Evolutionary conservation across 2,329 filamentous ascomycete genomes (phyloP).

Genomic region (Coniochaeta hoffmannii): DNA sequence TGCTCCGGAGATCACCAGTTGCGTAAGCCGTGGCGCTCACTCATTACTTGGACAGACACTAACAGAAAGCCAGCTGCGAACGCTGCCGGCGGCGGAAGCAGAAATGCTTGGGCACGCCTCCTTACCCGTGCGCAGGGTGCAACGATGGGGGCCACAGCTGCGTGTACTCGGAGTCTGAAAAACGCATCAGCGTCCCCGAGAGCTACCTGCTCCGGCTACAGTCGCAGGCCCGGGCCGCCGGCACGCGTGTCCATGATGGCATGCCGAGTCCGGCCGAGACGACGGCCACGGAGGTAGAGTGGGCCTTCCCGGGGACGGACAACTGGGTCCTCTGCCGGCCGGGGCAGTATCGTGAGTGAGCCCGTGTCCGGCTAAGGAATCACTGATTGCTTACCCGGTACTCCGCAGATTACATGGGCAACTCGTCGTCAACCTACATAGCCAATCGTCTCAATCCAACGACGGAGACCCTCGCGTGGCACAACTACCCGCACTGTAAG

Average conservation of each 20-base stretch:
- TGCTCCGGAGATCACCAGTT: slow-evolving; percentile 6
- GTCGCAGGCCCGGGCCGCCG: slow-evolving; percentile 4
- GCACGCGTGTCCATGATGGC: slow-evolving; percentile 5
- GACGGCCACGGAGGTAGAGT: slow-evolving; percentile 7
- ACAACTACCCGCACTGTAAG: slow-evolving; percentile 6
- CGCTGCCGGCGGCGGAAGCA: slow-evolving; percentile 6
- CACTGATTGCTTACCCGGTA: neutral
- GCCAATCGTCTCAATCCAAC: slow-evolving; percentile 6
- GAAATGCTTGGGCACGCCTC: slow-evolving; percentile 6
- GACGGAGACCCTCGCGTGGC: slow-evolving; percentile 7
- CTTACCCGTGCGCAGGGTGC: slow-evolving; percentile 6
- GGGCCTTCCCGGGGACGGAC: slow-evolving; percentile 6
- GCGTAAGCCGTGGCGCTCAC: slow-evolving; percentile 2
- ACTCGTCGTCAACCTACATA: slow-evolving; percentile 8
- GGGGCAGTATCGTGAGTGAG: slow-evolving; percentile 7
- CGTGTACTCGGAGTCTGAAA: slow-evolving; percentile 7
- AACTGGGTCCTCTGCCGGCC: slow-evolving; percentile 7
- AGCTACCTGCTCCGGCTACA: slow-evolving; percentile 7
- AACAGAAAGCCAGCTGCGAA: slow-evolving; percentile 4
- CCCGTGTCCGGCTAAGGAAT: neutral
- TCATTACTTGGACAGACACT: neutral
- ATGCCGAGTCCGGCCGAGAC: slow-evolving; percentile 9
- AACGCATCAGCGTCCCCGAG: slow-evolving; percentile 7
- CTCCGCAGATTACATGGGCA: slow-evolving; percentile 6
- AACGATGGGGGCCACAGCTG: slow-evolving; percentile 3